These are phyloP conservation scores for Cyclostephanos tholiformis DNA, from an alignment of 108 stramenopile genomes.

Conservation along the genomic window DNA sequence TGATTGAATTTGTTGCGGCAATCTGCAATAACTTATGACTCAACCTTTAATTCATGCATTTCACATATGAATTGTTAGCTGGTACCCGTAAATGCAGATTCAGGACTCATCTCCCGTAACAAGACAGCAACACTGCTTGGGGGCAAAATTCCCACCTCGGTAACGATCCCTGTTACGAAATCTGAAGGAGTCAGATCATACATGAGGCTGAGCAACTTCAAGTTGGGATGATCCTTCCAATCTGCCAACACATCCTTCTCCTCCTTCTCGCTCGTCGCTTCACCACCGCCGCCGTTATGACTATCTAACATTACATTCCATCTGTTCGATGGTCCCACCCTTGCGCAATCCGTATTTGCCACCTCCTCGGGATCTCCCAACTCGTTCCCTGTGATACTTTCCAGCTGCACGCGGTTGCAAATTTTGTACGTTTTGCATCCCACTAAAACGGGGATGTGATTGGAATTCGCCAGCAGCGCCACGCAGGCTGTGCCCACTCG, in stretches of 20 bases:
- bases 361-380: slow-evolving; percentile 91
- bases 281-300: slow-evolving; percentile 19
- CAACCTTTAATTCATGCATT: neutral
- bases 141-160: slow-evolving; percentile 97
- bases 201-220: slow-evolving; percentile 86
- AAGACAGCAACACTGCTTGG: slow-evolving; percentile 96
- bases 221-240: slow-evolving; percentile 52
- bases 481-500: slow-evolving; percentile 95
- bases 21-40: neutral
- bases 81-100: slow-evolving; percentile 34
- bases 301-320: slow-evolving; percentile 8
- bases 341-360: slow-evolving; percentile 44
- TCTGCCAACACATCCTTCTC: slow-evolving; percentile 45
- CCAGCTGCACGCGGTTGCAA: slow-evolving; percentile 95
- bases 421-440: slow-evolving; percentile 99
- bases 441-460: slow-evolving; percentile 94
- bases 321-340: slow-evolving; percentile 42
- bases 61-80: neutral
- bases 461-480: slow-evolving; percentile 86
- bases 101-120: slow-evolving; percentile 91
- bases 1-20: neutral
- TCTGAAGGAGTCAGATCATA: slow-evolving; percentile 97
- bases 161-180: slow-evolving; percentile 95
- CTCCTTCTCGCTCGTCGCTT: slow-evolving; percentile 30
- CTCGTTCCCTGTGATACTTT: slow-evolving; percentile 95